Evolutionary conservation across 257 asterid genomes (phyloP), one percentile per base, ranked within the genome.

Genomic region (Petrea volubilis): DNA sequence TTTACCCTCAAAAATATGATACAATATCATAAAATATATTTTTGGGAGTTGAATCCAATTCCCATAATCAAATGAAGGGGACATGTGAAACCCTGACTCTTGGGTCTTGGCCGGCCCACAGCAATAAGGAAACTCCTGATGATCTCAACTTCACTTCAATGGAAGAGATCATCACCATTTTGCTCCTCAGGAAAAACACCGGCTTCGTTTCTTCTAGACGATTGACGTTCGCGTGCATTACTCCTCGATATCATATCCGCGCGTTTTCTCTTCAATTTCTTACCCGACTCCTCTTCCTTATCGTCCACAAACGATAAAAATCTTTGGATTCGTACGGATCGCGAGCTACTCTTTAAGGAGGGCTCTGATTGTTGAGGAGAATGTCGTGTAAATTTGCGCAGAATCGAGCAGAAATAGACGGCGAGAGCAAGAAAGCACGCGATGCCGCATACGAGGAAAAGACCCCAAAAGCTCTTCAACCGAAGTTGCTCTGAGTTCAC

Each of bases 401-500:
- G 17, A 33, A 73, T 67, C 9, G 40, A 62, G 72, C 80, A 47
- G 31, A 80, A 74, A 51, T 73, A 65, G 28, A 81, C 15, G 12
- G 77, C 8, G 7, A 85, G 74, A 66, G 83, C 71, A 9, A 83
- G 34, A 51, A 75, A 41, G 67, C 82, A 74, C 20, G 75, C 73
- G 24, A 72, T 59, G 55, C 83, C 88, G 59, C 79, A 71, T 25
- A 83, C 28, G 40, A 81, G 80, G 66, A 80, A 83, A 31, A 85
- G 83, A n/a, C 88, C 86, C 86, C 83, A 74, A 58, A 85, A 83
- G 70, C 88, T 78, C 46, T 56, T 59, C 13, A 80, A 49, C 11
- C 55, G 72, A 57, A 82, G 79, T 10, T 78, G 84, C 24, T 71
- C 85, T 5, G 78, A 49, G 13, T 63, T 77, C 2, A 14, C 63